Evolutionary conservation across 805 yeast genomes (phyloP).

Genomic region (Yarrowia alimentaria): DNA sequence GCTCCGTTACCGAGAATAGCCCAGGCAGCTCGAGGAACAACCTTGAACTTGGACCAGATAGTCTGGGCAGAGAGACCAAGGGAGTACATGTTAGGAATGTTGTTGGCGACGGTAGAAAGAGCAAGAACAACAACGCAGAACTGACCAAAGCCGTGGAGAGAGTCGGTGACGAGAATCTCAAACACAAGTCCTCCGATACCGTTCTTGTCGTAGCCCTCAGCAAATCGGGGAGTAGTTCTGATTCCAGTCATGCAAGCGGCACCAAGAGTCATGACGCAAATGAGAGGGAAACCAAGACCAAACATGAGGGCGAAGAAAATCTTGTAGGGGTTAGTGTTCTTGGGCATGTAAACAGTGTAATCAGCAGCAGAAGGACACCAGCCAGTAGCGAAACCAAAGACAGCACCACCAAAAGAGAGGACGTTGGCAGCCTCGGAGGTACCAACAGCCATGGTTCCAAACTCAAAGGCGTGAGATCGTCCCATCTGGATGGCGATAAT

Average conservation of each 20-base stretch:
- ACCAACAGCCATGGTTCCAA: slow-evolving; percentile 58
- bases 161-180: slow-evolving; percentile 71
- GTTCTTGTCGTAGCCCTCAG: slow-evolving; percentile 50
- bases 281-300: slow-evolving; percentile 67
- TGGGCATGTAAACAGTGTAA: slow-evolving; percentile 83
- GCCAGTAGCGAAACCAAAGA: slow-evolving; percentile 88
- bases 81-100: slow-evolving; percentile 92
- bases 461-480: slow-evolving; percentile 60
- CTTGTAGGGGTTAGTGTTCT: slow-evolving; percentile 54
- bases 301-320: slow-evolving; percentile 61
- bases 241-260: slow-evolving; percentile 81
- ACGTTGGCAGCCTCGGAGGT: slow-evolving; percentile 69
- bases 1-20: slow-evolving; percentile 70
- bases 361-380: slow-evolving; percentile 94
- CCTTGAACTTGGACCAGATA: slow-evolving; percentile 68
- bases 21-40: slow-evolving; percentile 82
- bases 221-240: slow-evolving; percentile 47
- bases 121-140: slow-evolving; percentile 84
- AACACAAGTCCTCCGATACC: slow-evolving; percentile 81
- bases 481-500: slow-evolving; percentile 76
- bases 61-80: slow-evolving; percentile 85
- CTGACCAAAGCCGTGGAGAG: slow-evolving; percentile 85
- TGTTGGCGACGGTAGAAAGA: slow-evolving; percentile 83
- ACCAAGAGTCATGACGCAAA: slow-evolving; percentile 75
- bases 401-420: slow-evolving; percentile 75